phyloP scores from a whole-genome alignment of 257 asterid genomes.

The Jacaranda copaia region DNA sequence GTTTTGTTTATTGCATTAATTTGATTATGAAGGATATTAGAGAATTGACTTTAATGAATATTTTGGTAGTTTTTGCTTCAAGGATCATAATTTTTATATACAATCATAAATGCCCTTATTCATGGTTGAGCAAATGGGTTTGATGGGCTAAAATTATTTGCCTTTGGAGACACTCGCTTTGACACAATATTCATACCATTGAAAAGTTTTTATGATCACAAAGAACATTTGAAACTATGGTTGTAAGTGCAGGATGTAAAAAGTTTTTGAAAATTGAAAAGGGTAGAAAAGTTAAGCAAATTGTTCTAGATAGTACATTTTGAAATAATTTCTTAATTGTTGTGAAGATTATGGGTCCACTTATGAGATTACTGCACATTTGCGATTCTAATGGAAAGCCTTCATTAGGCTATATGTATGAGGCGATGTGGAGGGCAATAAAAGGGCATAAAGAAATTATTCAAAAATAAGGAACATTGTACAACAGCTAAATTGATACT shows the following conservation, averaged over 20 bases:
- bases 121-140: slow-evolving; percentile 9
- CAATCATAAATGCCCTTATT: not conserved
- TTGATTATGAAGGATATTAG: not conserved
- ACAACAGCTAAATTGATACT: not conserved
- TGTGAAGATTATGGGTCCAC: not conserved
- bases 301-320: not conserved
- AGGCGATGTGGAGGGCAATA: slow-evolving; percentile 12
- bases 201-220: slow-evolving; percentile 24
- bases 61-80: not conserved
- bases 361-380: not conserved
- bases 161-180: slow-evolving; percentile 1
- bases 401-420: slow-evolving; percentile 14
- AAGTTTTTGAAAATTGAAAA: not conserved
- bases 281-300: not conserved
- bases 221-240: slow-evolving; percentile 10
- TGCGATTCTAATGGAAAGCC: slow-evolving; percentile 21
- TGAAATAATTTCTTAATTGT: slow-evolving; percentile 15
- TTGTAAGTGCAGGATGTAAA: not conserved
- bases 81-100: not conserved
- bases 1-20: not conserved
- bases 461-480: not conserved
- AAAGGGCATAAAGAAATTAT: not conserved
- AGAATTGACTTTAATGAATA: not conserved
- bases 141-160: slow-evolving; percentile 9
- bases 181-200: slow-evolving; percentile 29